Base-by-base conservation (phyloP, 2,329 filamentous ascomycete genomes). In the Sporothrix pallida region DNA sequence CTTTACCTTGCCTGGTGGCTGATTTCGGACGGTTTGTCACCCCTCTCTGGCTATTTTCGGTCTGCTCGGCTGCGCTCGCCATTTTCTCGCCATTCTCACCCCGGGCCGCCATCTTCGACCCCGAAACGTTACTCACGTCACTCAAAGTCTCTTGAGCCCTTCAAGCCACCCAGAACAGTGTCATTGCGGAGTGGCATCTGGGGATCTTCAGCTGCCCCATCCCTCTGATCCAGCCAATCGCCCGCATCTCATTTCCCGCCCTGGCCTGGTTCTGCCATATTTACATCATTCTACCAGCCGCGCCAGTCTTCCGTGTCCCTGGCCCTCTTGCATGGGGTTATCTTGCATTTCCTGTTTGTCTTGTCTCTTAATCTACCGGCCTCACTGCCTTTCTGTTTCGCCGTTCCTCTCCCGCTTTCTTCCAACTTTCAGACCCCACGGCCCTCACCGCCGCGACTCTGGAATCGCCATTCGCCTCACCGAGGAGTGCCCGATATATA, bases 161-260 rank as follows among this genome's bases (percentile, higher is more conserved):
- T 37, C 3, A 37, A 37, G 4, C 31, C 31, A 37, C 31, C 31
- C 31, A 37, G 31, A 37, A 67, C 46, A 67, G 62, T 67, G 62
- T 23, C 62, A 67, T 67, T 67, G 42, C 62, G 62, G 42, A 67
- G 62, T 44, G 42, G 62, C 50, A 62, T 70, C 68, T 58, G 44
- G 70, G 65, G 65, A 73, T 71, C 60, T 71, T 60, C 72, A 71
- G 69, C 60, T 74, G 52, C 46, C 52, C 69, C 69, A 20, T 62
- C 52, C 58, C 48, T 54, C 60, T 73, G n/a, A 15, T 23, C 58
- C 58, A 71, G 62, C 69, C 72, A 74, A 72, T 67, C 58, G 72
- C 48, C 67, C 72, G 48, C 56, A 20, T 50, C 68, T 71, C 48
- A 73, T 71, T 73, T 70, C 72, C 58, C 58, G 67, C 72, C 67